These are phyloP conservation scores for Metschnikowia dekortorum DNA, from an alignment of 805 yeast genomes.

Conservation along the genomic window DNA sequence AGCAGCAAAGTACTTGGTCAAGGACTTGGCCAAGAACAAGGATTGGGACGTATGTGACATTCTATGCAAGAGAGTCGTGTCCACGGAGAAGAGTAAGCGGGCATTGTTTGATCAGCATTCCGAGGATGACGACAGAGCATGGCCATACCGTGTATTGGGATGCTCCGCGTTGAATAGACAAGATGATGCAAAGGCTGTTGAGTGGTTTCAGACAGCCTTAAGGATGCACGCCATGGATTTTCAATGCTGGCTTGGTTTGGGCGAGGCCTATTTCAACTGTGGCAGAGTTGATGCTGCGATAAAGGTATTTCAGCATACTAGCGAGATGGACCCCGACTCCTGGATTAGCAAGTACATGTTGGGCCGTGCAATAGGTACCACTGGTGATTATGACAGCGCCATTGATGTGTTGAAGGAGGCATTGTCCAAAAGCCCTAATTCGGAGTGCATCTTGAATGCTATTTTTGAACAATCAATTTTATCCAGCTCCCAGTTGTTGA, in stretches of 20 bases:
- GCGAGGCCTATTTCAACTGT: slow-evolving; percentile 85
- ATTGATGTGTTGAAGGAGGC: slow-evolving; percentile 44
- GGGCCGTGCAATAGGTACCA: slow-evolving; percentile 58
- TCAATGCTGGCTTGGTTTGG: slow-evolving; percentile 91
- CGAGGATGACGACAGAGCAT: slow-evolving; percentile 42
- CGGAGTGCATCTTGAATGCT: slow-evolving; percentile 45
- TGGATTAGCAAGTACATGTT: slow-evolving; percentile 65
- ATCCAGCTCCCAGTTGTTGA: slow-evolving; percentile 48
- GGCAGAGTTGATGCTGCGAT: slow-evolving; percentile 85
- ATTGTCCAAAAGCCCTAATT: slow-evolving; percentile 40
- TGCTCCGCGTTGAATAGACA: slow-evolving; percentile 67
- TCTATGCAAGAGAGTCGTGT: slow-evolving; percentile 61
- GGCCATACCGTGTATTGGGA: slow-evolving; percentile 92
- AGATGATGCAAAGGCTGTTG: slow-evolving; percentile 75
- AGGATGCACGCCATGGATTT: slow-evolving; percentile 62
- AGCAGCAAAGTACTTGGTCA: slow-evolving; percentile 71
- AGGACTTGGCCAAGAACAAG: slow-evolving; percentile 56
- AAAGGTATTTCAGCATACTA: slow-evolving; percentile 71
- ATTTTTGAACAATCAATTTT: slow-evolving; percentile 54
- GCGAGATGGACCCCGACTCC: slow-evolving; percentile 47
- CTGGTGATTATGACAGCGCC: slow-evolving; percentile 66
- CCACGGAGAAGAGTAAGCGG: slow-evolving; percentile 57
- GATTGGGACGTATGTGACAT: slow-evolving; percentile 88
- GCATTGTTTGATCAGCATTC: slow-evolving; percentile 30
- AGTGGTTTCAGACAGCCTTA: slow-evolving; percentile 82